Conservation (phyloP, 768 basidiomycete genomes). For the Lactifluus volemus region DNA sequence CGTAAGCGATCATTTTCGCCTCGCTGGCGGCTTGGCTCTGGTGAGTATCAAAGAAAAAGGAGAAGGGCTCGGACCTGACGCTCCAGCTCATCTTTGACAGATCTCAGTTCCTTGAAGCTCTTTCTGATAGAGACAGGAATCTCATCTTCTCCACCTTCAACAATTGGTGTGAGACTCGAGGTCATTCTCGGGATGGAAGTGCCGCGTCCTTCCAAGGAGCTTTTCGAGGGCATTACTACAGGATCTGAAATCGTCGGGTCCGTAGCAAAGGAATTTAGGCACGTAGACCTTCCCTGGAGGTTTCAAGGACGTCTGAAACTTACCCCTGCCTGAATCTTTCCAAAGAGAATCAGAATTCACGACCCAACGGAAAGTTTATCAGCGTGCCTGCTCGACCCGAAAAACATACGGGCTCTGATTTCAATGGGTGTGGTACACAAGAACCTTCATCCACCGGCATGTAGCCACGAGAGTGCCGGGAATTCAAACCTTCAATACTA, state of each 20-base stretch:
- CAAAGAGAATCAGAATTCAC: background rate
- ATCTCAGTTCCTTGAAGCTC: conserved; percentile 14
- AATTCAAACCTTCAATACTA: background rate
- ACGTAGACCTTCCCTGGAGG: background rate
- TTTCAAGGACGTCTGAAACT: background rate
- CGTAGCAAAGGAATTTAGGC: background rate
- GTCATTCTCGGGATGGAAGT: background rate
- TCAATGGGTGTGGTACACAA: background rate
- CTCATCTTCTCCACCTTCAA: conserved; percentile 9
- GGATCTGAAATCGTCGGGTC: background rate
- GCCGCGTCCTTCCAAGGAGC: background rate
- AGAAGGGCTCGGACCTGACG: conserved; percentile 3
- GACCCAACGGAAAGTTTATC: background rate
- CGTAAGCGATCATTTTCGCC: conserved; percentile 13
- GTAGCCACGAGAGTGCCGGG: background rate
- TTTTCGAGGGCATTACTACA: background rate
- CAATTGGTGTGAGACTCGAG: background rate
- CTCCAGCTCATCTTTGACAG: conserved; percentile 14
- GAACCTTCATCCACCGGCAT: background rate
- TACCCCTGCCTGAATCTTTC: background rate
- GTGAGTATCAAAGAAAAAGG: background rate
- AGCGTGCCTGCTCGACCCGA: background rate
- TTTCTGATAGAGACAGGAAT: conserved; percentile 10
- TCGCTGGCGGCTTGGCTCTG: conserved; percentile 5
- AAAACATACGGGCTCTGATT: background rate